Base-by-base conservation (phyloP, 371 early-diverging fungal species). In the Furculomyces boomerangus region DNA sequence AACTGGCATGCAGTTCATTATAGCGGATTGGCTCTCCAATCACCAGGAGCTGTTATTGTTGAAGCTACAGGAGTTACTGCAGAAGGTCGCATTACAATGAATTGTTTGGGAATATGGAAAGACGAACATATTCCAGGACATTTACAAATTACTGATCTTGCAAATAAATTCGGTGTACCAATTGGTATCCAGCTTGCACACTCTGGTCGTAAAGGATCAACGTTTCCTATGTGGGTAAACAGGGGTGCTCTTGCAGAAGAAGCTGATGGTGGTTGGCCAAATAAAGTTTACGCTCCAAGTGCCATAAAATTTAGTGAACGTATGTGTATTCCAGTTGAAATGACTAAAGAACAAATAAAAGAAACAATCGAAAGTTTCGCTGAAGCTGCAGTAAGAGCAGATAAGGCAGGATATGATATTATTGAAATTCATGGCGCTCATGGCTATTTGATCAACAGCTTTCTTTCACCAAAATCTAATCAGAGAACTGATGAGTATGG, bases 401-500 rank as follows among this genome's bases (percentile, higher is more conserved):
- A 76, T 18, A 64, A 77, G 55, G 88, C 84, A 3, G 93, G 88
- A 0, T 81, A 89, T 63, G 89, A 93, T 45, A 79, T 78, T 0
- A 58, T 92, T 24, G 91, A 93, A 66, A 72, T 93, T 44, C 93
- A 93, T 58, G 77, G 74, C 40, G 87, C 86, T 0, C 79, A 78
- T 58, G 86, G 86, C 3, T 90, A 88, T 64, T 67, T 91, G 40
- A 54, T 87, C 51, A 74, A 77, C 61, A 73, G 73, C 58, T 94
- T 94, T 58, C 61, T 88, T 18, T 84, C 85, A 25, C 86, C 89
- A 1, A 56, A 83, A 13, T 74, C 80, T 37, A 94, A 93, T 70
- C 58, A 74, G 28, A 78, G 93, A 39, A 85, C 84, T 0, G 93
- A 93, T 62, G 59, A 78, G 45, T 93, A 88, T 62, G 77, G 82